Base-by-base conservation (phyloP, 2,329 filamentous ascomycete species). In the Erysiphe pulchra region DNA sequence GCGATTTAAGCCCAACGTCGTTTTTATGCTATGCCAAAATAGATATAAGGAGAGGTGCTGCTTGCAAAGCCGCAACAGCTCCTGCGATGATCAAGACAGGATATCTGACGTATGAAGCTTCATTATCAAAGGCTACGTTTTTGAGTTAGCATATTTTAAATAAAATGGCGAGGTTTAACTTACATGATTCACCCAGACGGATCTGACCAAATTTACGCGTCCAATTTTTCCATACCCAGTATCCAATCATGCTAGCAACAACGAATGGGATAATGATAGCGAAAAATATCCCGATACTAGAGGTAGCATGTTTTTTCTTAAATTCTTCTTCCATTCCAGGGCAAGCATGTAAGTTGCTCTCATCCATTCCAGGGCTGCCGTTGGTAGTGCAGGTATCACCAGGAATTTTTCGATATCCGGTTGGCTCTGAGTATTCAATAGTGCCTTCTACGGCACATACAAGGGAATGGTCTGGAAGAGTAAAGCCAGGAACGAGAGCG, bases 151-250 rank as follows among this genome's bases (percentile, higher is more conserved):
- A n/a, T n/a, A 13, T 24, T n/a, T 10, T 34, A 18, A 13, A 6
- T 11, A 40, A 13, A 13, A 28, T 11, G 9, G 11, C 13, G 14
- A 34, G 17, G 38, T n/a, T 10, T 12, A 28, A 50, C 56, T 50
- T 54, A 53, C 63, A 62, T 51, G 65, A 62, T 55, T 94, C 90
- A 47, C 90, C 90, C 13, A 98, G 73, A 18, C 84, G 73, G 58
- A 98, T 87, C 58, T 87, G 78, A 11, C 90, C 90, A 58, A 95
- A 92, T 59, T 92, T 92, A 61, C 76, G 75, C 54, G 76, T 77
- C 82, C 83, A 94, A 61, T 81, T 81, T 49, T 66, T 72, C 67
- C 77, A 93, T 17, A 87, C 77, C 62, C 76, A 94, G 66, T 81
- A 94, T 36, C 90, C 90, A 13, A 79, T 68, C 4, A 67, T 77